Evolutionary conservation across 2,329 filamentous ascomycete genomes (phyloP), one percentile per base, ranked within the genome.

Genomic region (Tolypocladium paradoxum): DNA sequence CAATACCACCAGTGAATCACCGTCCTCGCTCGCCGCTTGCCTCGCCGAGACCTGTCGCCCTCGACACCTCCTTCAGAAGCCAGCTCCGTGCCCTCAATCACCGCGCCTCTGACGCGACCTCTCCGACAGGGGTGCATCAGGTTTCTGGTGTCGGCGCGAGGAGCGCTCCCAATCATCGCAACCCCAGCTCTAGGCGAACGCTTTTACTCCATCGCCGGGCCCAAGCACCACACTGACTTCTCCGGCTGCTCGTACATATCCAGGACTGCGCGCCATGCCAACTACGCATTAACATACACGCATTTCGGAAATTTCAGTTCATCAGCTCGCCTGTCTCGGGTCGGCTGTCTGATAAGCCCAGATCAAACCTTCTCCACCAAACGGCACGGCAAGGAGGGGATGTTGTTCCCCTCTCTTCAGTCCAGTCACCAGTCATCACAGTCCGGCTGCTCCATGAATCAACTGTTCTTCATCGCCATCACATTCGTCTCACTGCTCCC

Each of bases 401-500:
- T 24, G 29, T 53, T 55, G 54, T 50, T 31, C 22, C 40, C 24
- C 11, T 18, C 27, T 11, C 22, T 14, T 24, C 34, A 48, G 36
- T 45, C 51, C 12, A 16, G n/a, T 24, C 31, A 40, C 36, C 51
- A 31, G 47, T 29, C 20, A 18, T 31, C 35, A 20, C 47, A 27
- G 40, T 38, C 36, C 35, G 16, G 31, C 47, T 57, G 31, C 49
- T 63, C 58, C 14, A 47, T 64, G 49, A 58, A 54, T 54, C 58
- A 56, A 43, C 43, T 62, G 24, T 52, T 64, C 24, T 24, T 61
- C 43, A 49, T 59, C 38, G 47, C 54, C 31, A 49, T 67, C 45
- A 53, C 58, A n/a, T 52, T 58, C 49, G 58, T 60, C 31, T 56
- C 57, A 8, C 45, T 62, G 18, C 47, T 64, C 31, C 58, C 57